Evolutionary conservation across 2,329 filamentous ascomycete species (phyloP).

Genomic region (Geosmithia flava): DNA sequence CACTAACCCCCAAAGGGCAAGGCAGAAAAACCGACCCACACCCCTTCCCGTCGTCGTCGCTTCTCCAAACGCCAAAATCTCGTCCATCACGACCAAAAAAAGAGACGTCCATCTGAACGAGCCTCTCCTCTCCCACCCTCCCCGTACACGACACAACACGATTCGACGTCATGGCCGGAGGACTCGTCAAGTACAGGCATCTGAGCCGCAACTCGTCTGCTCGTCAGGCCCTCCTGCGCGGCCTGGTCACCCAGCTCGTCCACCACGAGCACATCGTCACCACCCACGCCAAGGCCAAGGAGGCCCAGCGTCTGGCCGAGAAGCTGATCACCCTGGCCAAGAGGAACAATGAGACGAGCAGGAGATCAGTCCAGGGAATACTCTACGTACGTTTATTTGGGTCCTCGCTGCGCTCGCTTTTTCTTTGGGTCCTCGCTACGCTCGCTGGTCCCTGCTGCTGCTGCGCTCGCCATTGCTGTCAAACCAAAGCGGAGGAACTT

Average conservation of each 20-base stretch:
- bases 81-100: neutral
- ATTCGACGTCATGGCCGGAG: slow-evolving; percentile 68
- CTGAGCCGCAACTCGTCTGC: slow-evolving; percentile 77
- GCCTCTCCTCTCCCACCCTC: neutral
- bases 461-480: no score
- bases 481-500: no score
- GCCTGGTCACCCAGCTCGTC: slow-evolving; percentile 90
- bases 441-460: neutral
- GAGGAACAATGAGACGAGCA: slow-evolving; percentile 75
- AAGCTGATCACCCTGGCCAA: slow-evolving; percentile 92
- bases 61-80: neutral
- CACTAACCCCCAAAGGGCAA: neutral
- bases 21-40: neutral
- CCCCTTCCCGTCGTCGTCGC: neutral
- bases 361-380: slow-evolving; percentile 62
- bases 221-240: slow-evolving; percentile 83
- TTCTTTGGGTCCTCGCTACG: neutral
- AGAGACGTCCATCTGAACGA: no score
- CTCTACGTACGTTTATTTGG: slow-evolving; percentile 60
- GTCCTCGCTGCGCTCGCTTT: neutral
- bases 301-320: slow-evolving; percentile 86
- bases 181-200: slow-evolving; percentile 77
- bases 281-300: slow-evolving; percentile 94
- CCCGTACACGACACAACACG: neutral
- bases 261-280: slow-evolving; percentile 88